Evolutionary conservation across 805 yeast species (phyloP), one percentile per base, ranked within the genome.

Genomic region (Lipomyces yamanashiensis): DNA sequence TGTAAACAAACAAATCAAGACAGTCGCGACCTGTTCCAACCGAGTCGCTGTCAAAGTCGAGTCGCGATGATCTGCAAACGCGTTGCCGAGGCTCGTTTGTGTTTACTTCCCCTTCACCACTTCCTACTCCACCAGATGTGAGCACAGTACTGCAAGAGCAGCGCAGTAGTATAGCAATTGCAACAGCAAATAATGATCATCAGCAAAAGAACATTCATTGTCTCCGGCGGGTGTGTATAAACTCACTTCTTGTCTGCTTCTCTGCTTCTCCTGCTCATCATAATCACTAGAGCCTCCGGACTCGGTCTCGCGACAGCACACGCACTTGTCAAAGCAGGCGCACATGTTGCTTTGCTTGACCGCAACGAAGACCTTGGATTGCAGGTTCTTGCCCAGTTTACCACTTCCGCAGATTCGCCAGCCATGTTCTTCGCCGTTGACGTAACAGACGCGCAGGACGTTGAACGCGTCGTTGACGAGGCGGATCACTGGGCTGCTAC

Each of bases 251-350:
- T 40, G 50, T 17, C 50, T 6, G n/a, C 23, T 15, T 17, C 50
- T 15, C 37, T 28, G 36, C 12, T 23, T 10, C 43, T 45, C 6
- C 8, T n/a, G 48, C 40, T 39, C 48, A 33, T 43, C 39, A 5
- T 54, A 12, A 8, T 17, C n/a, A n/a, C 40, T 50, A 63, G 67
- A 17, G 62, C 45, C 34, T 61, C 67, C 17, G 65, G 67, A 15
- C 67, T 64, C 51, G 67, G 67, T 5, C 60, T 53, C 13, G 65
- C 61, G 28, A 36, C 67, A 40, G 61, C 55, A n/a, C 44, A 28
- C n/a, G 55, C 34, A 7, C 59, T 63, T 23, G 47, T 50, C 47
- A 12, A 7, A 7, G 19, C 19, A n/a, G 67, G 64, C 43, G 67
- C 65, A 13, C 48, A 28, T 28, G 67, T 61, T 23, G 67, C 67